phyloP scores from a whole-genome alignment of 805 yeast genomes.

The Kazachstania taianensis region DNA sequence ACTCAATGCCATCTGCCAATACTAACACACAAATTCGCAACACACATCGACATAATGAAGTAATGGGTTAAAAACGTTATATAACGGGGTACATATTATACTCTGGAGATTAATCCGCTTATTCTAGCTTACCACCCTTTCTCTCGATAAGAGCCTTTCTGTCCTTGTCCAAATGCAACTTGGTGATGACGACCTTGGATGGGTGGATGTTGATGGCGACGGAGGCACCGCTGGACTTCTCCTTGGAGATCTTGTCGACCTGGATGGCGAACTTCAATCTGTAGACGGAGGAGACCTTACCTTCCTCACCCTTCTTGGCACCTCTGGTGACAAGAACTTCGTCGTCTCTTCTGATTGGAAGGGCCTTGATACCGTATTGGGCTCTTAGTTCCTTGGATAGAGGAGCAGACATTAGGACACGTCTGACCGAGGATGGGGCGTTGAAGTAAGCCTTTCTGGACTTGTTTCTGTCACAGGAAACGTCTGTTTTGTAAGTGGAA shows the following conservation, averaged over 20 bases:
- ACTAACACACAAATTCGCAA: too few species aligned
- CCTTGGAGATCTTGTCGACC: slow-evolving; percentile 94
- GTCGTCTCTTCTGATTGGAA: slow-evolving; percentile 97
- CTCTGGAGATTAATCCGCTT: too few species aligned
- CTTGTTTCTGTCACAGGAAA: slow-evolving; percentile 98
- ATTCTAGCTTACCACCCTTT: slow-evolving; percentile 96
- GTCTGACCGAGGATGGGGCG: slow-evolving; percentile 93
- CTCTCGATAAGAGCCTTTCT: slow-evolving; percentile 94
- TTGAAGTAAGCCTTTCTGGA: slow-evolving; percentile 99
- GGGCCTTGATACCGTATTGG: slow-evolving; percentile 89
- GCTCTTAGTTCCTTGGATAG: slow-evolving; percentile 97
- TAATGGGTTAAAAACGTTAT: too few species aligned
- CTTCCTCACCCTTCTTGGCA: slow-evolving; percentile 98
- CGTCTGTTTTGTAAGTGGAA: slow-evolving; percentile 48
- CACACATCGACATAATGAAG: too few species aligned
- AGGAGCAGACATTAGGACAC: slow-evolving; percentile 94
- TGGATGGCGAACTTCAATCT: slow-evolving; percentile 96
- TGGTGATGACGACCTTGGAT: slow-evolving; percentile 97
- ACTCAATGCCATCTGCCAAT: too few species aligned
- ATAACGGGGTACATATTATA: too few species aligned
- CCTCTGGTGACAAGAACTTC: slow-evolving; percentile 95
- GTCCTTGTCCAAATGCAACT: slow-evolving; percentile 96
- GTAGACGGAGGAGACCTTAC: slow-evolving; percentile 95
- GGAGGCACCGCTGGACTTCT: slow-evolving; percentile 96
- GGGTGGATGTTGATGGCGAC: slow-evolving; percentile 97